Base-by-base conservation (phyloP, 805 yeast genomes). In the Teunomyces gatunensis region DNA sequence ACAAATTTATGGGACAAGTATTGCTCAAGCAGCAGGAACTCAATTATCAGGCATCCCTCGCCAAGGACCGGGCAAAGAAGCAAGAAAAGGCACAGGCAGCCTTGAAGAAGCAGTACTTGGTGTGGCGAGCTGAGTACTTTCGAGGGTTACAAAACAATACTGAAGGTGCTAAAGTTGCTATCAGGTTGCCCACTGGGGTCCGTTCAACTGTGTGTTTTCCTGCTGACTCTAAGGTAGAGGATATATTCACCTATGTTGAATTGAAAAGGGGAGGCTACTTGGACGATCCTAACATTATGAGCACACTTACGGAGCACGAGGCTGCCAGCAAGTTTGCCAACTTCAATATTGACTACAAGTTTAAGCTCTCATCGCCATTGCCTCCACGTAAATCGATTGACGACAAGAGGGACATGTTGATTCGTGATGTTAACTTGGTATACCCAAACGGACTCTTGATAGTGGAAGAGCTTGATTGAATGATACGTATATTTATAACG, bases 21-120 rank as follows among this genome's bases (percentile, higher is more conserved):
- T 69, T 89, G 29, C 75, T 87, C 44, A 75, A 77, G 50, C 84
- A 85, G 56, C 97, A 91, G 64, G 94, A 89, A 58, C 68, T 77
- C 39, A 89, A 94, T 17, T 90, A 83, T 66, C 83, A 84, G 58
- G 78, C 78, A 30, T 83, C 96, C 0, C 69, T 91, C 30, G 77
- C 78, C 13, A 74, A 79, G 30, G 98, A 91, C 66, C 75, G 83
- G 47, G 73, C 74, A 45, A 72, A 84, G 56, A 68, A 67, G 49
- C 54, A 54, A 35, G 60, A 62, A 45, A 65, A 62, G 50, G 46
- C 50, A 27, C 36, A 56, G 23, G 65, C 64, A 41, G 51, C 58
- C 32, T 51, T 63, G 28, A 77, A 75, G 20, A 71, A 69, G 43
- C 73, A 74, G 54, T 72, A 64, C 53, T 54, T 72, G 43, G 49